Conservation (phyloP, 129 eudicot genomes). For the Pittosporum tobira region DNA sequence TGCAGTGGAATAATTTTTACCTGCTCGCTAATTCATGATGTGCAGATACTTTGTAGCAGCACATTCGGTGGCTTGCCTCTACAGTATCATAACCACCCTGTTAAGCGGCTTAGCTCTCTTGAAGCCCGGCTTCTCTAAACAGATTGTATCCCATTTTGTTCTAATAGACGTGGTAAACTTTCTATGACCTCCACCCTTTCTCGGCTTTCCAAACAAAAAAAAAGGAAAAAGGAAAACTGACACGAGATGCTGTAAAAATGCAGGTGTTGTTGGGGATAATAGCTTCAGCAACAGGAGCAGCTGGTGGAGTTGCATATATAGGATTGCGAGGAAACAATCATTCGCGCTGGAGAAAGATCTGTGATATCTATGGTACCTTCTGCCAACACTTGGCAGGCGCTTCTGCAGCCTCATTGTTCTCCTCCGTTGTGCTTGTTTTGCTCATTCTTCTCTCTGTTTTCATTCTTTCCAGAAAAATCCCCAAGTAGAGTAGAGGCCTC, state of each 20-base stretch:
- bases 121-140: conserved; percentile 35
- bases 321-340: conserved; percentile 70
- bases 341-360: conserved; percentile 42
- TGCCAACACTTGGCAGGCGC: conserved; percentile 48
- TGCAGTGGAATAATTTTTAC: no score
- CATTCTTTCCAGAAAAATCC: conserved; percentile 48
- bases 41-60: conserved; percentile 72
- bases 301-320: conserved; percentile 62
- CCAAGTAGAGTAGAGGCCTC: conserved; percentile 20
- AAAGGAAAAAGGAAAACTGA: neutral
- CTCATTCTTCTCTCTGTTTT: conserved; percentile 44
- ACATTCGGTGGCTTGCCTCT: conserved; percentile 43
- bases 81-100: conserved; percentile 44
- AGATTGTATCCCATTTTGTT: conserved; percentile 31
- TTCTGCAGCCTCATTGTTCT: conserved; percentile 29
- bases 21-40: neutral
- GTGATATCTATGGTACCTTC: conserved; percentile 34
- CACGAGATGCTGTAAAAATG: conserved; percentile 3
- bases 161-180: conserved; percentile 59
- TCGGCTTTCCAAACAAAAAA: neutral
- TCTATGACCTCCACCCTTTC: neutral
- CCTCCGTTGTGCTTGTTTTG: conserved; percentile 47
- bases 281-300: conserved; percentile 67
- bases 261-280: conserved; percentile 71
- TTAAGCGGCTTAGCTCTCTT: conserved; percentile 24